phyloP scores from a whole-genome alignment of 441 rosid genomes.

The Daphne laureola region DNA sequence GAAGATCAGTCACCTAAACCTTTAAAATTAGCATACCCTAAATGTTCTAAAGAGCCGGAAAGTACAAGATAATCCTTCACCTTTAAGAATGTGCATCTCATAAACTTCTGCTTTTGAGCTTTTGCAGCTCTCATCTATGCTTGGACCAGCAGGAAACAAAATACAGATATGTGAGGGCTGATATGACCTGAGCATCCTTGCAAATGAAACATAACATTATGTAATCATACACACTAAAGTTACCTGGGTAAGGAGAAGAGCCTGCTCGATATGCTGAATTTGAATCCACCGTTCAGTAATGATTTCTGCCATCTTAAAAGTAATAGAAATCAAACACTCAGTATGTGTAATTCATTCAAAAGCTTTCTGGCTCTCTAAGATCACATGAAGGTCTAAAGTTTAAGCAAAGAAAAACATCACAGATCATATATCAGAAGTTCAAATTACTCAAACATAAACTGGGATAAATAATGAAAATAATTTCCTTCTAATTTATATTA shows the following conservation, averaged over 20 bases:
- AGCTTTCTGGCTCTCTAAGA: no score
- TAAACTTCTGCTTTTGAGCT: slow-evolving; percentile 30
- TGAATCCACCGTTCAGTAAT: slow-evolving; percentile 84
- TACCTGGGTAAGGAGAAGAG: slow-evolving; percentile 37
- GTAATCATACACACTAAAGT: no score
- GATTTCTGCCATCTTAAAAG: slow-evolving; percentile 46
- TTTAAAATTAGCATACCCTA: no score
- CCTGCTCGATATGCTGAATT: slow-evolving; percentile 84
- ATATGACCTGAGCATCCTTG: slow-evolving; percentile 1
- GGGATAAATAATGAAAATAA: no score
- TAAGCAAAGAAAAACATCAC: no score
- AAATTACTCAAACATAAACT: no score
- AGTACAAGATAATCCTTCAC: slow-evolving; percentile 22
- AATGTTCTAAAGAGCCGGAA: no score
- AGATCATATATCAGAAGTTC: no score
- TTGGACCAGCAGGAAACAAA: slow-evolving; percentile 4
- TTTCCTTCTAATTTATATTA: no score
- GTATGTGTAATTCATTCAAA: neutral
- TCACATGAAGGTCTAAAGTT: no score
- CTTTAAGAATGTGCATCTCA: slow-evolving; percentile 56
- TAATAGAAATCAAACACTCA: slow-evolving; percentile 10
- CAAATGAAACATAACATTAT: neutral
- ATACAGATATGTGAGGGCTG: neutral
- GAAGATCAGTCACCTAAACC: no score
- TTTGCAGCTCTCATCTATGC: slow-evolving; percentile 46